Evolutionary conservation across 2,329 filamentous ascomycete species (phyloP).

Genomic region (Pseudonectria buxi): DNA sequence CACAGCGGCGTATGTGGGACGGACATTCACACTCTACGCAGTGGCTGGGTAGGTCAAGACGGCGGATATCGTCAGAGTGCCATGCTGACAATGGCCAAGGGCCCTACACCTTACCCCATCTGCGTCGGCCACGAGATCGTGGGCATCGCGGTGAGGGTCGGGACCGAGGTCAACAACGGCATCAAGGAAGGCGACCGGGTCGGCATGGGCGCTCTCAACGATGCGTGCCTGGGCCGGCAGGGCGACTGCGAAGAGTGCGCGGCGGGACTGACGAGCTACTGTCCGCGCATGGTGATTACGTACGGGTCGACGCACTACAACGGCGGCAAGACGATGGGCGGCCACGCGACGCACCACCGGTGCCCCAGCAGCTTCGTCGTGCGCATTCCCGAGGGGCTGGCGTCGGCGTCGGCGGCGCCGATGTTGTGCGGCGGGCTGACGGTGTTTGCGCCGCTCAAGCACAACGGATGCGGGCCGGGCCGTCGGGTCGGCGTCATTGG

Average conservation of each 20-base stretch:
- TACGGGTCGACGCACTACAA: constrained; percentile 37
- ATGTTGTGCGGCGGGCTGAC: constrained; percentile 69
- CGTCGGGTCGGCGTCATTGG: constrained; percentile 62
- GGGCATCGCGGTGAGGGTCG: constrained; percentile 50
- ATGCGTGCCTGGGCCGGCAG: constrained; percentile 42
- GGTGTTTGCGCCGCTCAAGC: constrained; percentile 54
- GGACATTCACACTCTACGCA: constrained; percentile 51
- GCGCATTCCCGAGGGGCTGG: constrained; percentile 38
- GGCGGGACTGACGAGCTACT: constrained; percentile 36
- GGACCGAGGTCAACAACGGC: constrained; percentile 35
- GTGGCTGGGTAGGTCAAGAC: constrained; percentile 36
- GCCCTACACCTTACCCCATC: constrained; percentile 30
- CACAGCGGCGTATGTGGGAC: constrained; percentile 60
- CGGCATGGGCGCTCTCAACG: constrained; percentile 54
- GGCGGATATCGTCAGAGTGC: too few species aligned
- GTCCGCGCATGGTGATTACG: constrained; percentile 39
- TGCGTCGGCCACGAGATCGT: constrained; percentile 62
- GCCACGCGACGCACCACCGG: constrained; percentile 32
- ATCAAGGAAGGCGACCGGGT: constrained; percentile 58
- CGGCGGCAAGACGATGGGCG: constrained; percentile 40
- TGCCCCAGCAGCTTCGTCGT: constrained; percentile 40
- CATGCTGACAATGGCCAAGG: not conserved
- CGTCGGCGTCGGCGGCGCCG: constrained; percentile 43
- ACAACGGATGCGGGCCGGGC: constrained; percentile 58
- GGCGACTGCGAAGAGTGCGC: constrained; percentile 36